Evolutionary conservation across 2,329 filamentous ascomycete genomes (phyloP), one percentile per base, ranked within the genome.

Genomic region (Tetracladium maxilliforme): DNA sequence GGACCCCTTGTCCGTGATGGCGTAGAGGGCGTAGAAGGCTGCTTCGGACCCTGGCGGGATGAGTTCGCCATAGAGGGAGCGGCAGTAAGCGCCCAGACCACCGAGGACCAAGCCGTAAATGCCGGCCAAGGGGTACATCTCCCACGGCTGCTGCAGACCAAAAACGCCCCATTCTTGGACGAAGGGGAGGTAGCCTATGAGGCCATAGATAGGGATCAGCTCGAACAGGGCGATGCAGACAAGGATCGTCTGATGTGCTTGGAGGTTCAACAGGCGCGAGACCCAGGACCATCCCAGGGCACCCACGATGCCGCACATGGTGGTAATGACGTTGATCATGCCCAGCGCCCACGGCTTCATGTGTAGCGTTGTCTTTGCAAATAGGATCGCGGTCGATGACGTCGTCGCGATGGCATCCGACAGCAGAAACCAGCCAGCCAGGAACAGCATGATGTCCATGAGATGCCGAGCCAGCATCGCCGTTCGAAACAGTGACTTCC

Each of bases 1-100:
- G 13, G 80, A 90, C 2, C 87, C 86, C 50, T 98, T 98, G 48
- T 98, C 90, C 3, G 90, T 95, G 34, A 95, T 94, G 18, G 90
- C 90, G 45, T 95, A 98, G 3, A 98, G 61, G 1, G 87, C 86
- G 45, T 92, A 98, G 45, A 98, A 98, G 0, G 87, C 86, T 1
- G 90, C 86, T 51, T 98, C 90, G 16, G 79, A 92, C 4, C 90
- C 90, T 0, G 83, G 82, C 2, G 90, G 90, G 28, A 98, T 92
- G 29, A 98, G 63, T 48, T 95, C 86, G 19, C 84, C 86, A 44
- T 82, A 98, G 5, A 98, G 62, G 32, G 81, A 86, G 21, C 90
- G 76, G 45, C 90, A 95, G 50, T 95, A 94, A 14, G 78, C 79
- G 30, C 80, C 83, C 20, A 98, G 56, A 0, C 90, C 90, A n/a